Evolutionary conservation across 306 rosid genomes (phyloP).

Genomic region (Lathyrus aphaca): DNA sequence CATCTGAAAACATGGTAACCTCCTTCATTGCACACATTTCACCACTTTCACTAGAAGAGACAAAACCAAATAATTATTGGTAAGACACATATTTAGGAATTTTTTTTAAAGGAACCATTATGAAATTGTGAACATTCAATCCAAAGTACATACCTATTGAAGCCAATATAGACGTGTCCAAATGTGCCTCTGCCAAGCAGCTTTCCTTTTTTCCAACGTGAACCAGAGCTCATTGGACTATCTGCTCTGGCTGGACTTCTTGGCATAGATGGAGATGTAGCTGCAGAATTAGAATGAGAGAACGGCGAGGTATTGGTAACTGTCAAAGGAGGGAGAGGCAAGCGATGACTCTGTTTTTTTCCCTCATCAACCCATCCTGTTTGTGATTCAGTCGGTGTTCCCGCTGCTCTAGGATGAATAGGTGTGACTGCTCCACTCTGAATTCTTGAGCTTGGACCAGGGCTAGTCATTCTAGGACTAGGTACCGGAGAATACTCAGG

Average conservation of each 20-base stretch:
- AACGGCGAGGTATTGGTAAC: slow-evolving; percentile 64
- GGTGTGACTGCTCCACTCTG: slow-evolving; percentile 99
- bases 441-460: slow-evolving; percentile 96
- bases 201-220: slow-evolving; percentile 98
- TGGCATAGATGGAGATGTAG: slow-evolving; percentile 96
- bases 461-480: slow-evolving; percentile 58
- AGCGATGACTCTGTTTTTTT: slow-evolving; percentile 89
- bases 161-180: slow-evolving; percentile 96
- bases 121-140: slow-evolving; percentile 29
- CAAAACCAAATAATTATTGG: slow-evolving; percentile 29
- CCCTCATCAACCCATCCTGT: slow-evolving; percentile 79
- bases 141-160: slow-evolving; percentile 67
- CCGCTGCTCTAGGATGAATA: slow-evolving; percentile 88
- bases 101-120: neutral
- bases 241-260: slow-evolving; percentile 99
- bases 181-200: slow-evolving; percentile 94
- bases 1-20: slow-evolving; percentile 95
- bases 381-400: slow-evolving; percentile 68
- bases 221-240: slow-evolving; percentile 80
- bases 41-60: slow-evolving; percentile 77
- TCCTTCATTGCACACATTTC: slow-evolving; percentile 99
- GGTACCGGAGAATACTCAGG: slow-evolving; percentile 57
- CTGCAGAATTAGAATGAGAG: slow-evolving; percentile 93
- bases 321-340: slow-evolving; percentile 92
- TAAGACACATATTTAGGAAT: slow-evolving; percentile 2